phyloP scores from a whole-genome alignment of 202 grass and related monocot genomes.

The Alloteropsis angusta region DNA sequence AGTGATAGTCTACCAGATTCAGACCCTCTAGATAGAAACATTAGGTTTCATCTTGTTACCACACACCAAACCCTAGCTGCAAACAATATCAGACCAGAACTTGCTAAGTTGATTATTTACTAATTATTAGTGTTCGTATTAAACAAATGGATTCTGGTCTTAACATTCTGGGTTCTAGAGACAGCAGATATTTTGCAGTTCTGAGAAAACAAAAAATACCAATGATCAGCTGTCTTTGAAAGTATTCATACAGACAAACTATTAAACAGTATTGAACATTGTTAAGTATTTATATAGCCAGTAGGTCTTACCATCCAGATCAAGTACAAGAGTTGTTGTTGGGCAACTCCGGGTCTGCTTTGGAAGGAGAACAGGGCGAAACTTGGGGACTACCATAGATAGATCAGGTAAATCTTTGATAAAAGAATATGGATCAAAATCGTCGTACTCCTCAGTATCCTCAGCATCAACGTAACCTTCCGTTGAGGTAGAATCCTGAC shows the following conservation, averaged over 20 bases:
- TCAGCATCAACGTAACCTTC: conserved; percentile 53
- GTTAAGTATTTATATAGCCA: conserved; percentile 7
- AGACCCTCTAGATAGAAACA: background rate
- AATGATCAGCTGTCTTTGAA: background rate
- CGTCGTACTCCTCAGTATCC: conserved; percentile 58
- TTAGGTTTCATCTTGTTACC: background rate
- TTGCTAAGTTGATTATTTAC: background rate
- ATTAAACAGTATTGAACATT: background rate
- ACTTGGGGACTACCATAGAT: conserved; percentile 74
- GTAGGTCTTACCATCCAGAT: conserved; percentile 82
- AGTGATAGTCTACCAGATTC: background rate
- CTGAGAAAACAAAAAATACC: background rate
- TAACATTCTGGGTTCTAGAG: background rate
- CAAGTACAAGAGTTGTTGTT: conserved; percentile 71
- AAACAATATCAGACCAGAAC: background rate
- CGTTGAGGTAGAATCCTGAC: conserved; percentile 72
- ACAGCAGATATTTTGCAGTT: background rate
- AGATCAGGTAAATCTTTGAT: conserved; percentile 89
- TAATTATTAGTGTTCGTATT: background rate
- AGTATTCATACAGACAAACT: background rate
- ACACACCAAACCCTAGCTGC: background rate
- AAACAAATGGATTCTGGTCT: background rate
- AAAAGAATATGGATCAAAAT: conserved; percentile 84
- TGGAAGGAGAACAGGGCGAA: conserved; percentile 80
- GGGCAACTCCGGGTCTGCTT: conserved; percentile 98